Percentiles rank a stretch among this genome's conserved stretches.
Conservation (phyloP, 495 filamentous ascomycete species). For the Tetracladium setigerum region DNA sequence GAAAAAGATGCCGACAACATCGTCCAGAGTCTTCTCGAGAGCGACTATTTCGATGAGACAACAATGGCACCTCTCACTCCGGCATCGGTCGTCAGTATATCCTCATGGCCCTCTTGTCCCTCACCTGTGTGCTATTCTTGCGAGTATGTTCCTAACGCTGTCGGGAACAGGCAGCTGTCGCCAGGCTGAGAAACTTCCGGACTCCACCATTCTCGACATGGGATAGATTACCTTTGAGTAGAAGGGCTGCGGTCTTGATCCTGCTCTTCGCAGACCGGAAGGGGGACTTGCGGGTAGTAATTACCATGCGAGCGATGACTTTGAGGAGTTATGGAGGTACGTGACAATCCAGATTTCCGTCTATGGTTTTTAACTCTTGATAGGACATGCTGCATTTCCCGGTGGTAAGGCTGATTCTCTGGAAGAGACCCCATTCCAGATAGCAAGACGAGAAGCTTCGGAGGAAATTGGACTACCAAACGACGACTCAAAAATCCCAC, state of each 20-base stretch:
- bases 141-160: neutral
- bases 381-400: conserved; percentile 79
- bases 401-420: conserved; percentile 57
- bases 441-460: conserved; percentile 77
- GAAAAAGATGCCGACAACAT: conserved; percentile 16
- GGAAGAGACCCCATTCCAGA: conserved; percentile 50
- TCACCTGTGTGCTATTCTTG: neutral
- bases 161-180: conserved; percentile 58
- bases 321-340: conserved; percentile 47
- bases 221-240: conserved; percentile 55
- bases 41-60: conserved; percentile 30
- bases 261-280: conserved; percentile 74
- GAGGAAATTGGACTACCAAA: conserved; percentile 86
- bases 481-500: conserved; percentile 51
- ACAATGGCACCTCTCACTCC: conserved; percentile 50
- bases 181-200: conserved; percentile 64
- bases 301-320: conserved; percentile 76
- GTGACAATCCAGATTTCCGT: neutral
- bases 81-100: conserved; percentile 44
- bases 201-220: conserved; percentile 47
- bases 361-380: conserved; percentile 4
- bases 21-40: conserved; percentile 14
- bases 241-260: conserved; percentile 76
- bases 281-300: conserved; percentile 72
- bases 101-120: neutral